Evolutionary conservation across 2,329 filamentous ascomycete genomes (phyloP), one percentile per base, ranked within the genome.

Genomic region (Colletotrichum kahawae): DNA sequence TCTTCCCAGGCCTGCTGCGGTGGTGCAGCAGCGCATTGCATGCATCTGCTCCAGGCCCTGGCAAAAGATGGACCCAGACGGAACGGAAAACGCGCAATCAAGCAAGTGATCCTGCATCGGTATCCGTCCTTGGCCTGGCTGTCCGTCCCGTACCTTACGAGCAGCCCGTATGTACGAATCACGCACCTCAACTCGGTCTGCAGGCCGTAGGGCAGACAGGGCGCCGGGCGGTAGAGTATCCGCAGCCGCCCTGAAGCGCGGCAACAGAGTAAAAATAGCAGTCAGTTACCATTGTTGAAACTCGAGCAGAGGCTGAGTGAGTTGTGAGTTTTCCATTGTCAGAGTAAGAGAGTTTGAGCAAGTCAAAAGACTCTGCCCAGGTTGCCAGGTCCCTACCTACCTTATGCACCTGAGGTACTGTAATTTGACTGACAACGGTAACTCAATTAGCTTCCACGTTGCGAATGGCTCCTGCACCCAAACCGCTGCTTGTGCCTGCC

Each of bases 31-130:
- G 43, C 48, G 48, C 71, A 65, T 64, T 57, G 67, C 60, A 54
- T 62, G 60, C 59, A 64, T 51, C 66, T 71, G 48, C 60, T 65
- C 36, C 34, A 65, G 29, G 62, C 33, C 62, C 72, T 67, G 51
- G 62, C 63, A 56, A 31, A 56, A 56, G 51, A 71, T 71, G 72
- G 57, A 57, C 36, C 56, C 68, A 72, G 62, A 67, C 72, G 33
- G 72, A 63, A 67, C 63, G 68, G 68, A 71, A 63, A 67, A 63
- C 51, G 54, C 67, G 36, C 67, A 66, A 60, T 60, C 66, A 48
- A 67, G 62, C n/a, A 57, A 64, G 65, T 21, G 21, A 43, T 56
- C 16, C 48, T 65, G 63, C 64, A 51, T 51, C 54, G 51, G 60
- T 66, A 74, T 71, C 29, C 59, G 59, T 64, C 48, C 56, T 34